Evolutionary conservation across 2,329 filamentous ascomycete species (phyloP), one percentile per base, ranked within the genome.

Genomic region (Ophiosphaerella korrae): DNA sequence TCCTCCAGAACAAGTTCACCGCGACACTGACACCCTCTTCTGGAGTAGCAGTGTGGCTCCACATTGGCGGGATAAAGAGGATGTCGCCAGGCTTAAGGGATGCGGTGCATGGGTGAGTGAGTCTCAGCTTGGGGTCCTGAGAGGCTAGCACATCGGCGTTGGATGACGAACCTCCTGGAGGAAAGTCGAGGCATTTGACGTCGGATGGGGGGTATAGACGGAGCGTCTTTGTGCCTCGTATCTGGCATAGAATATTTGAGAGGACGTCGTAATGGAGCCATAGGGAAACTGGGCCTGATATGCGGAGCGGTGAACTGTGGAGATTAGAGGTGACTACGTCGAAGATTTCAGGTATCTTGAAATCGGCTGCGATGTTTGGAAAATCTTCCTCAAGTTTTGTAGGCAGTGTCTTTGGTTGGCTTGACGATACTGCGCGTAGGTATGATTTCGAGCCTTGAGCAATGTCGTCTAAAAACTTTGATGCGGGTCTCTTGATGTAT

Each of bases 241-340:
- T 81, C 68, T 96, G 92, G 64, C 87, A 91, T 53, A 94, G 87
- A 3, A 96, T 80, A 64, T 96, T 96, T 42, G 90, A 89, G 82
- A 95, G 92, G 13, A 94, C 90, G 74, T 95, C 90, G 76, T 94
- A 95, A 73, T 95, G 90, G 29, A 96, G 79, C 92, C 92, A 96
- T 84, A 96, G 89, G 35, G 86, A 88, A 9, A 93, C 88, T 1
- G 84, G 84, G 1, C 90, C 90, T 3, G 89, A 93, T 52, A 96
- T 86, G 16, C 91, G 83, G 21, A 96, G 75, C 0, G 92, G 87
- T 2, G 89, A 92, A 69, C 88, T 93, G 68, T 95, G 91, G 3
- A 83, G 73, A 54, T 85, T 84, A n/a, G 86, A 76, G 5, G 50
- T 51, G 3, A 90, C 84, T 12, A 45, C 13, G 5, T 52, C 40